Percentiles rank a stretch among this genome's conserved stretches.
Evolutionary conservation across 1,284 basidiomycete genomes (phyloP).

Genomic region (Vanrija humicola): DNA sequence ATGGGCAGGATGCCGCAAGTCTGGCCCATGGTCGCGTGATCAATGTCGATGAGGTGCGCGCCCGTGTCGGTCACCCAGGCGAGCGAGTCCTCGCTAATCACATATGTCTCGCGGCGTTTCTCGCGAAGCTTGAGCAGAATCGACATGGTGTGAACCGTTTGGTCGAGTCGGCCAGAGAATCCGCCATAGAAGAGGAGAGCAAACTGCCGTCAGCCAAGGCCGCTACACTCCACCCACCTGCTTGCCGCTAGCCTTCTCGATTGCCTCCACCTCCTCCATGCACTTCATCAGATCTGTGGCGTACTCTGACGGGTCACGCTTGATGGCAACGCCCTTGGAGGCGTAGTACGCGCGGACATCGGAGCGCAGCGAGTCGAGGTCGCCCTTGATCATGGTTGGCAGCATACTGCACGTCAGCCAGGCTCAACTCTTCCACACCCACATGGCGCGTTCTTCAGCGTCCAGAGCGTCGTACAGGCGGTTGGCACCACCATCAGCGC

Average conservation of each 20-base stretch:
- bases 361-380: slow-evolving; percentile 78
- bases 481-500: slow-evolving; percentile 95
- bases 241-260: slow-evolving; percentile 53
- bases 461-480: slow-evolving; percentile 65
- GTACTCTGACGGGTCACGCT: slow-evolving; percentile 68
- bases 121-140: slow-evolving; percentile 75
- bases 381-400: slow-evolving; percentile 87
- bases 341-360: slow-evolving; percentile 71
- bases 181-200: slow-evolving; percentile 82
- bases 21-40: slow-evolving; percentile 68
- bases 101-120: slow-evolving; percentile 62
- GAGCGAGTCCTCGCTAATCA: slow-evolving; percentile 78
- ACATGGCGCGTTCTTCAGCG: slow-evolving; percentile 28
- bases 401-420: slow-evolving; percentile 48
- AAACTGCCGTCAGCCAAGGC: slow-evolving; percentile 49
- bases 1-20: slow-evolving; percentile 93
- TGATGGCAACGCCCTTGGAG: slow-evolving; percentile 63
- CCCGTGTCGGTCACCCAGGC: slow-evolving; percentile 86
- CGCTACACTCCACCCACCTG: not conserved
- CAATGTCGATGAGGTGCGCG: slow-evolving; percentile 69
- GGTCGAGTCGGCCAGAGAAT: slow-evolving; percentile 84
- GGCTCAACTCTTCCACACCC: not conserved
- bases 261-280: slow-evolving; percentile 57
- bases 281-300: slow-evolving; percentile 96
- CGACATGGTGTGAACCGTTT: slow-evolving; percentile 86